Evolutionary conservation across 176 grass and related monocot genomes (phyloP), one percentile per base, ranked within the genome.

Genomic region (Rhipidocladum racemiflorum): DNA sequence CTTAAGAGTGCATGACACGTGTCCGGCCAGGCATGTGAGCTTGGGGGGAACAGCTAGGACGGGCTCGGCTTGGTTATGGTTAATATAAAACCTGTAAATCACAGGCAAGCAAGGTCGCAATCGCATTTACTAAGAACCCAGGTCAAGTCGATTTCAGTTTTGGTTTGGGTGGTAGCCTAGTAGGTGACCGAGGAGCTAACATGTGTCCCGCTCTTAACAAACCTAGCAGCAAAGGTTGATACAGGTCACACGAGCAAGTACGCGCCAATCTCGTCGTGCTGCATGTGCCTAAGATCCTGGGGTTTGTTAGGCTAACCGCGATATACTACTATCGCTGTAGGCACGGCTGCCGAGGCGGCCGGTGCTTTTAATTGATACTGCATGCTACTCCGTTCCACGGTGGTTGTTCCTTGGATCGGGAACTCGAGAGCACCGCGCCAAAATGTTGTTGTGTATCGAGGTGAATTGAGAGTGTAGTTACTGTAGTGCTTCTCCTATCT

Each of bases 211-310:
- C 35, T 43, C 21, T 48, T 34, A 65, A 68, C 45, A 34, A 77
- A 49, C 35, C 64, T 42, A n/a, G 76, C 61, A 3, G 61, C 23
- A 0, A 78, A 67, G 38, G 53, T 51, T 11, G 80, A 53, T 39
- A 67, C 68, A 88, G 75, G 32, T 69, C 50, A 24, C 76, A 4
- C 0, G 68, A 78, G 56, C 15, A 1, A 2, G 70, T 0, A 38
- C 24, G 61, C 14, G 34, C 23, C 2, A 1, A 46, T 34, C 20
- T 9, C 76, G 3, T 4, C 25, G 15, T 29, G 81, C 87, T 29
- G 81, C 87, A 84, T 88, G 87, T 84, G 87, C 80, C 1, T 38
- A 60, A 84, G 81, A 88, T 89, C 80, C 69, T 21, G 32, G 65
- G 1, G 51, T 60, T 49, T 10, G 50, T 40, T 87, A 53, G 24